Evolutionary conservation across 2,329 filamentous ascomycete genomes (phyloP).

Genomic region (Exophiala lecanii-corni): DNA sequence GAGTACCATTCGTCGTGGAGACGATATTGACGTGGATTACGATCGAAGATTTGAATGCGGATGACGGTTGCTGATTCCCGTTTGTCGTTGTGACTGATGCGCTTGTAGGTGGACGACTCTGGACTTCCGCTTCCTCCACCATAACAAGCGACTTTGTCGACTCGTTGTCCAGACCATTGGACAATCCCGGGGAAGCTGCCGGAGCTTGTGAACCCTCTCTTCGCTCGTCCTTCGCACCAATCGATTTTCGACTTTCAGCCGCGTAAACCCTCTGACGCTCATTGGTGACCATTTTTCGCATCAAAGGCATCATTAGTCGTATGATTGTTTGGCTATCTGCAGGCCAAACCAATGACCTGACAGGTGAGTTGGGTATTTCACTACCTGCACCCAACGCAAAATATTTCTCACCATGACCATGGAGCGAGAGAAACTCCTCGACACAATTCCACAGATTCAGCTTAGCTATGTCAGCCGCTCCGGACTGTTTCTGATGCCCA

Average conservation of each 20-base stretch:
- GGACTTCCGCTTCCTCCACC: neutral
- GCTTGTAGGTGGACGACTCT: neutral
- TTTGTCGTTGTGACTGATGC: slow-evolving; percentile 1
- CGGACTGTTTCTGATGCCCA: slow-evolving; percentile 49
- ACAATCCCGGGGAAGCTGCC: slow-evolving; percentile 4
- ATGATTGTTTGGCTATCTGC: slow-evolving; percentile 53
- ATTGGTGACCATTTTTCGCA: slow-evolving; percentile 57
- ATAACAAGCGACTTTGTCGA: neutral
- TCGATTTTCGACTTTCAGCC: slow-evolving; percentile 51
- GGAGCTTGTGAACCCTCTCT: slow-evolving; percentile 4
- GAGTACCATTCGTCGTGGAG: slow-evolving; percentile 19
- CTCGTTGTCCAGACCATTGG: slow-evolving; percentile 3
- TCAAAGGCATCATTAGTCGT: slow-evolving; percentile 52
- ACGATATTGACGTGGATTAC: slow-evolving; percentile 25
- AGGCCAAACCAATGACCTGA: slow-evolving; percentile 49
- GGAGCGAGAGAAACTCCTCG: slow-evolving; percentile 48
- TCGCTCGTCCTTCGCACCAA: slow-evolving; percentile 22
- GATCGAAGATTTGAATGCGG: slow-evolving; percentile 19
- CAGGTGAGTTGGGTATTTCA: slow-evolving; percentile 35
- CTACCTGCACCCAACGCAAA: slow-evolving; percentile 34
- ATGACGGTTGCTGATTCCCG: slow-evolving; percentile 2
- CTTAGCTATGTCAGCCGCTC: slow-evolving; percentile 54
- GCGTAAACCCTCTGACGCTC: slow-evolving; percentile 56
- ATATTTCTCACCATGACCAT: slow-evolving; percentile 49
- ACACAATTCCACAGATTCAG: slow-evolving; percentile 54